These are phyloP conservation scores for Podaxis sp. DNA, from an alignment of 768 basidiomycete genomes.

Conservation along the genomic window DNA sequence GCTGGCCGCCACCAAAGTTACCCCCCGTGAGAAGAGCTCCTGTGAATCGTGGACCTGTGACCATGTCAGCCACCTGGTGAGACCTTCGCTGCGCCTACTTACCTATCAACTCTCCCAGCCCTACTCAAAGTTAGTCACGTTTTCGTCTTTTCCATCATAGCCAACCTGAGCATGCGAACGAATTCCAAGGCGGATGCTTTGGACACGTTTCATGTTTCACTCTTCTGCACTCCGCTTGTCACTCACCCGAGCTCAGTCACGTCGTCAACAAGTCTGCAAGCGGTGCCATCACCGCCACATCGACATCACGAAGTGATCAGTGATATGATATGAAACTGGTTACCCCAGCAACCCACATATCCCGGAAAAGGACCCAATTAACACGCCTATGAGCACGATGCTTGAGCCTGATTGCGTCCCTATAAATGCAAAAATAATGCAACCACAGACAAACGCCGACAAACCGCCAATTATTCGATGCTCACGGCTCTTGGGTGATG, in stretches of 20 bases:
- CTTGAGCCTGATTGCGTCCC: constrained; percentile 22
- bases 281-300: constrained; percentile 4
- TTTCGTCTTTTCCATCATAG: neutral
- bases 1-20: constrained; percentile 15
- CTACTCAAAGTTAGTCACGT: neutral
- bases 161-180: constrained; percentile 17
- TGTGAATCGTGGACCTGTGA: constrained; percentile 14
- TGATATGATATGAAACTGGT: neutral
- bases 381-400: constrained; percentile 26
- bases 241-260: constrained; percentile 13
- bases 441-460: constrained; percentile 27
- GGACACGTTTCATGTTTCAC: neutral
- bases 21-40: constrained; percentile 15
- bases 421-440: constrained; percentile 29
- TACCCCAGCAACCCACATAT: neutral
- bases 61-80: neutral
- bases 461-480: constrained; percentile 18
- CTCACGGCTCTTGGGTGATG: neutral
- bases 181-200: constrained; percentile 16
- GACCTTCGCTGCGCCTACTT: neutral
- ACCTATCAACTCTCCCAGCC: constrained; percentile 14
- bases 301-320: neutral
- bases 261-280: constrained; percentile 8
- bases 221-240: neutral
- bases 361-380: constrained; percentile 37